Percentiles rank a stretch among this genome's conserved stretches.
Conservation (phyloP, 768 basidiomycete genomes). For the Sarcodon sp. region DNA sequence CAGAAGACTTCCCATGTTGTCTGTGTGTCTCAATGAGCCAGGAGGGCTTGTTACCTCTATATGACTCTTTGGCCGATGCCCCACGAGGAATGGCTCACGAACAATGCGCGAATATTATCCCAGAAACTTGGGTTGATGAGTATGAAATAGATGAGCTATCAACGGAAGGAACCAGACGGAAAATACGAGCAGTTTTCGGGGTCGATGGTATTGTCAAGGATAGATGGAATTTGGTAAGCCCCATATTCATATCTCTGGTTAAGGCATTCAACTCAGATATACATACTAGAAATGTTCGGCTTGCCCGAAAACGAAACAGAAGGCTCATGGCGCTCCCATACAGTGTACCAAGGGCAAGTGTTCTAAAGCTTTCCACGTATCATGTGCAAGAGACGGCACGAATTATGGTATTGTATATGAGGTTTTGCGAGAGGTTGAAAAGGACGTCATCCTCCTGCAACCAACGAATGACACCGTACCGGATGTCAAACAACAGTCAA, state of each 20-base stretch:
- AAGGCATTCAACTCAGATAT: neutral
- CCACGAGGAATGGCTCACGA: slow-evolving; percentile 65
- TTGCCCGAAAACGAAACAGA: slow-evolving; percentile 57
- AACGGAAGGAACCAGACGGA: slow-evolving; percentile 19
- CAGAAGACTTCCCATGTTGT: slow-evolving; percentile 52
- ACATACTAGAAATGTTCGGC: slow-evolving; percentile 72
- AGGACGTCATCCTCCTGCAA: slow-evolving; percentile 57
- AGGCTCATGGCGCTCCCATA: slow-evolving; percentile 68
- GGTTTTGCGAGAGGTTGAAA: slow-evolving; percentile 60
- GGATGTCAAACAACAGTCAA: neutral
- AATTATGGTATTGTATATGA: slow-evolving; percentile 42
- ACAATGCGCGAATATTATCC: slow-evolving; percentile 67
- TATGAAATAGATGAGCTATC: slow-evolving; percentile 24
- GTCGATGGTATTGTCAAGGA: slow-evolving; percentile 83
- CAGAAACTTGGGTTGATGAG: slow-evolving; percentile 87
- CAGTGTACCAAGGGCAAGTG: slow-evolving; percentile 96
- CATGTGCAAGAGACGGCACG: slow-evolving; percentile 61
- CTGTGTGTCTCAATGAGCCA: slow-evolving; percentile 43
- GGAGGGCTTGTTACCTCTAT: slow-evolving; percentile 49
- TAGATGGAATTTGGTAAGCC: slow-evolving; percentile 80
- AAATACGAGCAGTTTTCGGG: slow-evolving; percentile 58
- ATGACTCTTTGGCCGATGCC: slow-evolving; percentile 37
- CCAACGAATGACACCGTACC: neutral
- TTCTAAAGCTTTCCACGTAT: slow-evolving; percentile 85
- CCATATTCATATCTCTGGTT: neutral